Evolutionary conservation across 2,329 filamentous ascomycete species (phyloP), one percentile per base, ranked within the genome.

Genomic region (Triangularia verruculosa): DNA sequence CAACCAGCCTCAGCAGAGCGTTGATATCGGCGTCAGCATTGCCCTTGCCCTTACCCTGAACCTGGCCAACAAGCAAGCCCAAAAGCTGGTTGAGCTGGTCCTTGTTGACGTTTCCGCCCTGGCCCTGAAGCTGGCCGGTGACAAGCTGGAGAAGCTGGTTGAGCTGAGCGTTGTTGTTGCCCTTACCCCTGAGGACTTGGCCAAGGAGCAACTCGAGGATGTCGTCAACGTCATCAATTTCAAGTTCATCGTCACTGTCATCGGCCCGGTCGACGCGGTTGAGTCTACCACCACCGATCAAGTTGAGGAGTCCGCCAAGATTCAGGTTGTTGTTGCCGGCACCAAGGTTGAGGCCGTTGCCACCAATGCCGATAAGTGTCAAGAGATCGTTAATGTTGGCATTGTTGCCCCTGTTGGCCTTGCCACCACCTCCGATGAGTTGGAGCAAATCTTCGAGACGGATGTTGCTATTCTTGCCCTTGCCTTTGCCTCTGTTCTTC

Each of bases 21-120:
- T 25, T 28, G 25, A 54, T 54, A 28, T 15, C 51, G 15, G 12
- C 12, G 22, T 24, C n/a, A 12, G 51, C 51, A 15, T 24, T 28
- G 12, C 22, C 61, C 4, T 64, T 62, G 4, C 59, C 62, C 15
- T 62, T 61, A 52, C 55, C 63, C n/a, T 63, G 59, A 17, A 59
- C 61, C 2, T 60, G 28, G 15, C 57, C 58, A 20, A 43, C 56
- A 43, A 57, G 30, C 17, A 54, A 27, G 11, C 25, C 25, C 12
- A 54, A 20, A 6, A 54, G 25, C 32, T 25, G 55, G 3, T 52
- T 51, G 59, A 25, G 47, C 32, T 25, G 55, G 1, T 22, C 30
- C 30, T 13, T 39, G 22, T 56, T 53, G 39, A 52, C 52, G 20
- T 60, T 61, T 9, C 8, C 9, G 17, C 51, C 53, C 2, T 64